phyloP scores from a whole-genome alignment of 139 green algal species.

The Micractinium conductrix region DNA sequence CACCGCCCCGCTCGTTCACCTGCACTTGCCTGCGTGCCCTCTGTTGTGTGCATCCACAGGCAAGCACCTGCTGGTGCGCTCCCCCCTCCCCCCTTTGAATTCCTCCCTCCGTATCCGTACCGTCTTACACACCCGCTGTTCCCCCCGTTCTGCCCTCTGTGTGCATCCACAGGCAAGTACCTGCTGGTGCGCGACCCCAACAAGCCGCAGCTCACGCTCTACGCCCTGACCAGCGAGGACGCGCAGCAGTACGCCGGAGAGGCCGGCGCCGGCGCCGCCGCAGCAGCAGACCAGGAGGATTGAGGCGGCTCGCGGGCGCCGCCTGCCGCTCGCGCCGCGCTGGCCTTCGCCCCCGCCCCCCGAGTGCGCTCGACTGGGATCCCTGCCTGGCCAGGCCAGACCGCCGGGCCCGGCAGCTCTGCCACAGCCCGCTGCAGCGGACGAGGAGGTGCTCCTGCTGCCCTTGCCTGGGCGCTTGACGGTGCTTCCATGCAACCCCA shows the following conservation, averaged over 20 bases:
- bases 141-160: not conserved
- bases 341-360: not conserved
- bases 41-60: not conserved
- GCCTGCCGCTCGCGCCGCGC: not conserved
- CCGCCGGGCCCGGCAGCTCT: not conserved
- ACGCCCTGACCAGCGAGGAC: slow-evolving; percentile 67
- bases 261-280: not conserved
- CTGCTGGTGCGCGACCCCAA: slow-evolving; percentile 95
- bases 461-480: not conserved
- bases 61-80: not conserved
- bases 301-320: not conserved
- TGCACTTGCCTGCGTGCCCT: not conserved
- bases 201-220: slow-evolving; percentile 91
- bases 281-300: slow-evolving; percentile 2
- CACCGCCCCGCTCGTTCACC: not conserved
- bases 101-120: not conserved
- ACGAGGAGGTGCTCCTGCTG: too few species aligned
- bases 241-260: slow-evolving; percentile 4
- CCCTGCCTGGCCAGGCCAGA: not conserved
- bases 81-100: not conserved
- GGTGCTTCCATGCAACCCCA: too few species aligned
- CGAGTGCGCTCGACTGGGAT: not conserved
- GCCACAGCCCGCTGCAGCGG: too few species aligned
- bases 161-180: slow-evolving; percentile 68
- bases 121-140: not conserved